phyloP scores from a whole-genome alignment of 306 rosid species.

The Casuarina glauca region DNA sequence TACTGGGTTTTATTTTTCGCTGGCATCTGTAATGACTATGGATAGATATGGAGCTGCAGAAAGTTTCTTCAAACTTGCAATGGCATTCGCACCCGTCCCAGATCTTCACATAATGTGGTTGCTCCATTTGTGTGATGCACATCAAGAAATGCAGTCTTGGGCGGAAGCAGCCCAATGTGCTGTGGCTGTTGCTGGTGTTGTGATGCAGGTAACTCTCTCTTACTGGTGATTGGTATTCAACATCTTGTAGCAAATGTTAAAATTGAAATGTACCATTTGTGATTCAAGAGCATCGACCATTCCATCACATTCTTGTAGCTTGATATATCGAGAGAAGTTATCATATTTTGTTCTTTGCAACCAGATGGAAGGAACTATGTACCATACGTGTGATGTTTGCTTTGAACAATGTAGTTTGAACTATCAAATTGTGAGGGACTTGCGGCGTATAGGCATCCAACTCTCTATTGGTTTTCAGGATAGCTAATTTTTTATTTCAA shows the following conservation, averaged over 20 bases:
- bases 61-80: slow-evolving; percentile 85
- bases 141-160: slow-evolving; percentile 99
- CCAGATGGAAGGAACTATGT: neutral
- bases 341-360: neutral
- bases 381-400: neutral
- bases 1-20: slow-evolving; percentile 26
- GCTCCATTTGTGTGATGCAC: slow-evolving; percentile 97
- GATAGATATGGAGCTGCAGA: slow-evolving; percentile 97
- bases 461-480: neutral
- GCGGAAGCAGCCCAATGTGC: slow-evolving; percentile 99
- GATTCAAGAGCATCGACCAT: neutral
- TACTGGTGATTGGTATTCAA: slow-evolving; percentile 1
- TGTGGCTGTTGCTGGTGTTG: slow-evolving; percentile 97
- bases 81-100: slow-evolving; percentile 99
- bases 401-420: neutral
- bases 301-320: neutral
- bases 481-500: neutral
- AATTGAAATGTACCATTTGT: neutral
- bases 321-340: neutral
- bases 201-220: slow-evolving; percentile 71
- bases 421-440: neutral
- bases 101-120: slow-evolving; percentile 99
- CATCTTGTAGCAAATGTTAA: neutral
- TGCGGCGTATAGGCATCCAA: neutral
- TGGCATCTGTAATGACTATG: slow-evolving; percentile 86